Evolutionary conservation across 2,329 filamentous ascomycete genomes (phyloP), one percentile per base, ranked within the genome.

Genomic region (Colletotrichum theobromicola): DNA sequence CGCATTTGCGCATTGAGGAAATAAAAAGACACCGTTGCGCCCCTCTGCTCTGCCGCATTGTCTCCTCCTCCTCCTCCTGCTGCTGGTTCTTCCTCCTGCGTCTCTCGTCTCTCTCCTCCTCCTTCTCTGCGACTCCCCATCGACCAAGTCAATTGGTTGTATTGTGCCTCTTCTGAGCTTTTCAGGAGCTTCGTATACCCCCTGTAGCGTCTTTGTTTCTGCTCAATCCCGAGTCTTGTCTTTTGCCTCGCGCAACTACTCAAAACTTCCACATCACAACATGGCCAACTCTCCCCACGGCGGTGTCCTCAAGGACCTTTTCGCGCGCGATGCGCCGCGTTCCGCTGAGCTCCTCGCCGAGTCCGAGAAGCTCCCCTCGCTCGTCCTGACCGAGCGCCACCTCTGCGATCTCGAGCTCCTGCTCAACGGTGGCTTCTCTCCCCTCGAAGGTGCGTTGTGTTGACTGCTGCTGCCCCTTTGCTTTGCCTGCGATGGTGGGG

Each of bases 371-470:
- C 92, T 98, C 60, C 95, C 95, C 46, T 94, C 96, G 46, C 90
- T 99, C 79, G 88, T 94, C 75, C 92, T 99, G 79, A 94, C 91
- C 66, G 97, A 99, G 90, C 93, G 97, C 81, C 97, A 99, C 87
- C 93, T 99, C 64, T 99, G 97, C 87, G 97, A 99, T 90, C 90
- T 99, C 79, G 97, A 99, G 87, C 88, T 99, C 86, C 95, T 99
- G 82, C 93, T 99, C 85, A 98, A 95, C 85, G 97, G 97, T 84
- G 97, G 97, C 78, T 99, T 99, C 89, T 98, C 96, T 78, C 97
- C 97, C 74, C 92, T 99, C 53, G 96, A 99, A 92, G 97, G 96
- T 97, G 81, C 77, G 92, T 90, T 55, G 34, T 63, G 16, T 67
- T 63, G 21, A 42, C 24, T 50, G 34, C 34, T 66, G 63, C 26